A percentile compares a stretch with the other conserved stretches of the same genome.
phyloP scores from a whole-genome alignment of 176 grass and related monocot genomes.

The Rhynchospora breviuscula region DNA sequence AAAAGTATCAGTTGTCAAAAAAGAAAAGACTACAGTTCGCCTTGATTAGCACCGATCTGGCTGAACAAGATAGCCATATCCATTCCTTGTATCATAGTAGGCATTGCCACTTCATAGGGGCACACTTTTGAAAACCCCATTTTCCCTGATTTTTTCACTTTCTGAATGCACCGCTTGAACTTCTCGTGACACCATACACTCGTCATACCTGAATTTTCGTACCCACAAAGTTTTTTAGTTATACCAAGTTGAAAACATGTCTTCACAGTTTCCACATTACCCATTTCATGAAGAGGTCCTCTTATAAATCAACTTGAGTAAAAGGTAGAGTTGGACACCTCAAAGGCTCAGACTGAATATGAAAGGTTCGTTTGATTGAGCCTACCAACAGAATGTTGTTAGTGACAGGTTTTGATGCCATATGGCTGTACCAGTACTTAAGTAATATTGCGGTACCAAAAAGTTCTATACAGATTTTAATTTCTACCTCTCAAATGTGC shows the following conservation, averaged over 20 bases:
- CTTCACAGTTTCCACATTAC: background rate
- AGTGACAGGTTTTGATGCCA: background rate
- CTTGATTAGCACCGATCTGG: slow-evolving; percentile 39
- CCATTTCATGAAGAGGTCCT: background rate
- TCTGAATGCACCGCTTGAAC: slow-evolving; percentile 80
- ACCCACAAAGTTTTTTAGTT: background rate
- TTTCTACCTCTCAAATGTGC: background rate
- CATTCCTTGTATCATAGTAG: slow-evolving; percentile 88
- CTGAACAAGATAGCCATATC: slow-evolving; percentile 94
- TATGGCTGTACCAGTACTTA: background rate
- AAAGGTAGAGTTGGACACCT: background rate
- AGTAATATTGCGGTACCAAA: too few species aligned
- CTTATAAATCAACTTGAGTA: background rate
- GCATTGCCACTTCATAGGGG: slow-evolving; percentile 66
- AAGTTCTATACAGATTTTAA: background rate
- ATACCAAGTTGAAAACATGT: background rate
- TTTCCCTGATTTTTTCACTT: slow-evolving; percentile 70
- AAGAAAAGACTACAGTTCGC: slow-evolving; percentile 42
- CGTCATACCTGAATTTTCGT: slow-evolving; percentile 18
- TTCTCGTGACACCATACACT: slow-evolving; percentile 46
- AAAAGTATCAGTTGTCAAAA: background rate
- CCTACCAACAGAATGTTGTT: background rate
- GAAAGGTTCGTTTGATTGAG: background rate
- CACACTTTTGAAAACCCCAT: slow-evolving; percentile 66
- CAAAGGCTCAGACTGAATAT: background rate